phyloP scores from a whole-genome alignment of 208 protist species.

The Wallacemonas rigidus region DNA sequence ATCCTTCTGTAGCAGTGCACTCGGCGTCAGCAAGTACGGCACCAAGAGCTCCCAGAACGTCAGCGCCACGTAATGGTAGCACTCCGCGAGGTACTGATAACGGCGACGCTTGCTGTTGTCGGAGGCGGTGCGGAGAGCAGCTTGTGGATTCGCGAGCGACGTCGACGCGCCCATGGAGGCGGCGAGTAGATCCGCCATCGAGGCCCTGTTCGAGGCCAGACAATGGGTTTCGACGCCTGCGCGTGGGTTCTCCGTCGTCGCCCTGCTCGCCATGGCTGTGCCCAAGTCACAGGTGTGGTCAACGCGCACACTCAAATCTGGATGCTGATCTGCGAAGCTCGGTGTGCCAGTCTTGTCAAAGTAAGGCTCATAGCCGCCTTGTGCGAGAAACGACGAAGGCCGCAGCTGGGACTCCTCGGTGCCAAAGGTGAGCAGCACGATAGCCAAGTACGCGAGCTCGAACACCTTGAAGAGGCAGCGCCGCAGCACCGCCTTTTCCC shows the following conservation, averaged over 20 bases:
- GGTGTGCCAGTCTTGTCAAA: constrained; percentile 4
- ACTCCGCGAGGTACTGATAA: constrained; percentile 29
- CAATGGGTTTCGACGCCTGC: neutral
- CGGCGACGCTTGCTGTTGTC: constrained; percentile 23
- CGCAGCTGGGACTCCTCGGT: constrained; percentile 29
- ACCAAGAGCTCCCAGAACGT: constrained; percentile 22
- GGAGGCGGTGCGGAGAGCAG: neutral
- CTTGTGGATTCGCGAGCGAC: neutral
- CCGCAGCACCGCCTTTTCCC: constrained; percentile 10
- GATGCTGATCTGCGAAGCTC: neutral
- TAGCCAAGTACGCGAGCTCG: constrained; percentile 40
- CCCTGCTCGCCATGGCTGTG: neutral
- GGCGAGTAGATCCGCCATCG: constrained; percentile 11
- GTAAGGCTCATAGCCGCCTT: constrained; percentile 6
- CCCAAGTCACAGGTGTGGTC: neutral
- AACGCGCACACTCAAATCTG: constrained; percentile 3
- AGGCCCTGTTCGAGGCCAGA: neutral
- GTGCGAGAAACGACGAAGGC: constrained; percentile 17
- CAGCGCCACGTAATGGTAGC: constrained; percentile 27
- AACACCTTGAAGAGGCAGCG: constrained; percentile 52
- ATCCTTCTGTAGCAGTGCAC: neutral
- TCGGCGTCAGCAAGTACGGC: constrained; percentile 24
- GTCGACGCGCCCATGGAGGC: constrained; percentile 16
- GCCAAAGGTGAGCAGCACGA: constrained; percentile 46
- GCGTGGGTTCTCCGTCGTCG: neutral